Percentiles rank a stretch among this genome's conserved stretches.
phyloP scores from a whole-genome alignment of 306 rosid genomes.

The Erythrophleum fordii region DNA sequence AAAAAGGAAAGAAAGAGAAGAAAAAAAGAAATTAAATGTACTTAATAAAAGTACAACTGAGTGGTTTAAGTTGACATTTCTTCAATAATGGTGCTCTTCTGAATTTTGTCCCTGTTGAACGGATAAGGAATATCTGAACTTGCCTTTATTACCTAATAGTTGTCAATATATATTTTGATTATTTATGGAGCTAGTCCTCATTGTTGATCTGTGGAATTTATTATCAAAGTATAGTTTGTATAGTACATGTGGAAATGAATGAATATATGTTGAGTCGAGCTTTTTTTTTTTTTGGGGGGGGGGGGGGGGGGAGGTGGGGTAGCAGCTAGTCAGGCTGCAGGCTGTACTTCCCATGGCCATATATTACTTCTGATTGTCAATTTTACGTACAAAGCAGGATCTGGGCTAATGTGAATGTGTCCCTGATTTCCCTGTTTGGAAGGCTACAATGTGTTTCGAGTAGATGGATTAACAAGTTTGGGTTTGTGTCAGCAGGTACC shows the following conservation, averaged over 20 bases:
- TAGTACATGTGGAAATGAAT: not conserved
- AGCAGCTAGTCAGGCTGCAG: too few species aligned
- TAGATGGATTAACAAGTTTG: conserved; percentile 17
- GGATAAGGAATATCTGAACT: not conserved
- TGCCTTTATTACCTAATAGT: not conserved
- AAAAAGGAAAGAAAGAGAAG: not conserved
- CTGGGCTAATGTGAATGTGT: conserved; percentile 5
- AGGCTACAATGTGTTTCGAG: not conserved
- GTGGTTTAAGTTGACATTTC: not conserved
- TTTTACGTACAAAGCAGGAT: conserved; percentile 8
- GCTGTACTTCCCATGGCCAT: not conserved
- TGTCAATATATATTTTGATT: not conserved
- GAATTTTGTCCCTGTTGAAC: not conserved
- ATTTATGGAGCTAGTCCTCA: not conserved
- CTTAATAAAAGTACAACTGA: not conserved
- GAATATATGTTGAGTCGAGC: not conserved
- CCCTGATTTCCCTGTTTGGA: not conserved
- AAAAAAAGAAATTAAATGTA: not conserved
- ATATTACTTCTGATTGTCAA: not conserved
- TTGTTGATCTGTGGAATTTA: not conserved
- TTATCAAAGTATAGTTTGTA: not conserved
- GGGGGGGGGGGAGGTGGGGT: not conserved
- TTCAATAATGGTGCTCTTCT: not conserved
- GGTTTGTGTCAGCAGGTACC: conserved; percentile 10
- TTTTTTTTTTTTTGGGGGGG: not conserved